Percentiles rank a stretch among this genome's conserved stretches.
These are phyloP conservation scores for Spinacia oleracea DNA, from an alignment of 179 eudicot species.

Conservation along the genomic window DNA sequence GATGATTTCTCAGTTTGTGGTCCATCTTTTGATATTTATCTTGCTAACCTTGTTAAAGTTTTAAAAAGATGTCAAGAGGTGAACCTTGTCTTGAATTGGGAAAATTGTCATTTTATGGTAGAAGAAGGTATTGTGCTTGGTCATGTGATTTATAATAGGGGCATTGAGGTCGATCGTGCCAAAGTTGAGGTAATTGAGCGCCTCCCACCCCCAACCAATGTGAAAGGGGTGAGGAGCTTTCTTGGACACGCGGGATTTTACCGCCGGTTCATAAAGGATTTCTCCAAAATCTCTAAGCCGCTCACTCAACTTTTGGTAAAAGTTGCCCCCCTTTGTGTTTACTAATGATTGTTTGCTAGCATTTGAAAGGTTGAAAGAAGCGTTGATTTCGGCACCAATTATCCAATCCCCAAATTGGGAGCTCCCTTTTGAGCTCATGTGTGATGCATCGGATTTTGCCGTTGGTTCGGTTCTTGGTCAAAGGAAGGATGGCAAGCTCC, in stretches of 20 bases:
- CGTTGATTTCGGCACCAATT: neutral
- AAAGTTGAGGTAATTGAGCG: neutral
- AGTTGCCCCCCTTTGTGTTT: too few species aligned
- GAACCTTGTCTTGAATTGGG: too few species aligned
- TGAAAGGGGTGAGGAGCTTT: neutral
- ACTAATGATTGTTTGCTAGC: neutral
- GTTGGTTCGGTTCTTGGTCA: neutral
- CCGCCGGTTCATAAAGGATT: neutral
- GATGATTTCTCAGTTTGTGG: too few species aligned
- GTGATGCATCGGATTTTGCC: too few species aligned
- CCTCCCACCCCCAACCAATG: neutral
- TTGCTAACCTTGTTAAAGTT: neutral
- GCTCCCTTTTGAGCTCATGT: neutral
- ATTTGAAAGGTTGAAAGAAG: neutral
- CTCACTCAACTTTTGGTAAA: too few species aligned
- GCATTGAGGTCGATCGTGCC: neutral
- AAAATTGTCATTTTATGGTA: neutral
- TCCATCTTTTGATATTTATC: too few species aligned
- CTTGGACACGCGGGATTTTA: neutral
- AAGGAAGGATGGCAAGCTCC: neutral
- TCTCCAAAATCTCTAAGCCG: too few species aligned
- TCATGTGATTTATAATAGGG: too few species aligned
- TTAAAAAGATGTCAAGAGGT: neutral
- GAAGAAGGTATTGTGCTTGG: neutral
- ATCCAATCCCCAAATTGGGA: neutral